Conservation (phyloP, 163 green algal genomes). For the Prototheca cutis region DNA sequence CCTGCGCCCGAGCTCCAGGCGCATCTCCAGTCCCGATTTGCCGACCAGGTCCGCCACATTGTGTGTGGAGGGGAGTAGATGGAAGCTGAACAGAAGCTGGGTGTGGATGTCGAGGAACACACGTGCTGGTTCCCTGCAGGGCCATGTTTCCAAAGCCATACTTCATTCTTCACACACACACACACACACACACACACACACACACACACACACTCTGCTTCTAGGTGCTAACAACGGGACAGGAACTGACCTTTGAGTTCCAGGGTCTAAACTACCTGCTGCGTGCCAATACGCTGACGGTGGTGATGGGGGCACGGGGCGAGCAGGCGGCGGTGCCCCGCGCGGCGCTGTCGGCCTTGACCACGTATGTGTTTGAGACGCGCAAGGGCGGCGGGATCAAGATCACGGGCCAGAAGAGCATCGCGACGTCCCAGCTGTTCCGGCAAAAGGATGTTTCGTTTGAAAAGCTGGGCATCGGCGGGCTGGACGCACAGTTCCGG, state of each 20-base stretch:
- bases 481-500: constrained; percentile 90
- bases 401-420: constrained; percentile 47
- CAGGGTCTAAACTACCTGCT: constrained; percentile 74
- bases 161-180: too few relatives aligned
- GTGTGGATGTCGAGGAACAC: too few relatives aligned
- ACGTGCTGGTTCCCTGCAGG: too few relatives aligned
- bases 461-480: constrained; percentile 92
- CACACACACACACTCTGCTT: too few relatives aligned
- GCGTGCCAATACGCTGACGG: constrained; percentile 43
- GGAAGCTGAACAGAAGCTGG: too few relatives aligned
- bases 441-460: constrained; percentile 93
- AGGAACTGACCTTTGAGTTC: constrained; percentile 81
- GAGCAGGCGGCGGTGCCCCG: constrained; percentile 27
- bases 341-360: constrained; percentile 23
- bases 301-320: constrained; percentile 29
- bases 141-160: too few relatives aligned
- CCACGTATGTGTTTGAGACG: constrained; percentile 32
- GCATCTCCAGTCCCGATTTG: not conserved
- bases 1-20: not conserved
- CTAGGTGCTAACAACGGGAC: constrained; percentile 70
- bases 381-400: constrained; percentile 43
- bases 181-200: too few relatives aligned
- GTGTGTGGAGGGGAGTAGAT: too few relatives aligned
- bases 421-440: constrained; percentile 74
- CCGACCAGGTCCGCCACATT: not conserved